These are phyloP conservation scores for Lavandula angustifolia DNA, from an alignment of 257 asterid genomes.

Conservation along the genomic window DNA sequence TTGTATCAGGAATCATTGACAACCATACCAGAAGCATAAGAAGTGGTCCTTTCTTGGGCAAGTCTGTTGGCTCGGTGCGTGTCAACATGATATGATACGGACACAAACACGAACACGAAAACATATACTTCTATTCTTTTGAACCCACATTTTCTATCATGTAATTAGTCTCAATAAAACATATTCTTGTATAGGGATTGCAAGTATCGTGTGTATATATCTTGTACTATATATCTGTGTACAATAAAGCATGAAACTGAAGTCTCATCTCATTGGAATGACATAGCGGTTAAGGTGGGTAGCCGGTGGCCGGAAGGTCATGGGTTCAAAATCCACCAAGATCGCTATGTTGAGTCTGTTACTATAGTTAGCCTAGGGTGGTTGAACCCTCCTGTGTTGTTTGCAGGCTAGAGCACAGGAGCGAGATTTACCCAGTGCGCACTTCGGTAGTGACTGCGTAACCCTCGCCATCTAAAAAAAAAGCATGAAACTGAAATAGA, in stretches of 20 bases:
- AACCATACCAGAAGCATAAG: conserved; percentile 54
- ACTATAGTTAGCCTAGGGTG: too few species aligned
- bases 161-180: conserved; percentile 25
- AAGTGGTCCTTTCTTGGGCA: neutral
- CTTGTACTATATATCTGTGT: conserved; percentile 31
- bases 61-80: conserved; percentile 21
- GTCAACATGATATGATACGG: neutral
- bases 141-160: conserved; percentile 18
- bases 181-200: conserved; percentile 27
- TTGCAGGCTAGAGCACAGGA: too few species aligned
- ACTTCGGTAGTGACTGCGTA: too few species aligned
- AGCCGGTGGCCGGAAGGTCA: too few species aligned
- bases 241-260: too few species aligned
- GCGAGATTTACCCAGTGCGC: too few species aligned
- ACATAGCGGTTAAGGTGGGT: too few species aligned
- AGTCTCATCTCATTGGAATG: too few species aligned
- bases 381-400: too few species aligned
- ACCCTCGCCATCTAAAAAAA: too few species aligned
- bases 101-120: conserved; percentile 22
- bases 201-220: conserved; percentile 8
- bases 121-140: conserved; percentile 10
- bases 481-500: neutral
- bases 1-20: conserved; percentile 50
- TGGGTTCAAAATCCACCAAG: too few species aligned
- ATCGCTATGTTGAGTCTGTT: too few species aligned